phyloP scores from a whole-genome alignment of 352 stramenopile genomes.

The Phytophthora aleatoria region DNA sequence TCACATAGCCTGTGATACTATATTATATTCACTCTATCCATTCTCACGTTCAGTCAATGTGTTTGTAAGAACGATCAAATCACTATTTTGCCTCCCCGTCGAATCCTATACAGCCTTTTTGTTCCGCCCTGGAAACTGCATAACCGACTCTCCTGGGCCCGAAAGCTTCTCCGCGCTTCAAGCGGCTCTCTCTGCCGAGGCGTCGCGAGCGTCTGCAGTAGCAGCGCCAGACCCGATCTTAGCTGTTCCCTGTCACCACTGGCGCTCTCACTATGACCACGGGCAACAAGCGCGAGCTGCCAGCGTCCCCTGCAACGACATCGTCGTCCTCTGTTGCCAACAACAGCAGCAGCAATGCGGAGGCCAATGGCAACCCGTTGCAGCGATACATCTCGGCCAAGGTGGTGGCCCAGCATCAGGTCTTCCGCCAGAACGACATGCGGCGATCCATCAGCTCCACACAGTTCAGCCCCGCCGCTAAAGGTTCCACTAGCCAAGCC shows the following conservation, averaged over 20 bases:
- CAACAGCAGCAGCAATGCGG: constrained; percentile 10
- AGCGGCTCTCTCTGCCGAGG: constrained; percentile 34
- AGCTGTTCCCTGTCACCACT: not conserved
- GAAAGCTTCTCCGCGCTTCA: constrained; percentile 24
- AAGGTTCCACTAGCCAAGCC: constrained; percentile 7
- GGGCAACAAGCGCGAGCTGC: constrained; percentile 33
- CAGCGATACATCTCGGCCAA: constrained; percentile 68
- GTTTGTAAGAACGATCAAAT: not conserved
- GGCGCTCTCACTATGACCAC: constrained; percentile 39
- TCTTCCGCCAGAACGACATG: constrained; percentile 37
- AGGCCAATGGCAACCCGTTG: constrained; percentile 31
- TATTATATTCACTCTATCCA: not conserved
- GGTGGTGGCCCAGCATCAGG: constrained; percentile 64
- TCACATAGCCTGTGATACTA: constrained; percentile 3
- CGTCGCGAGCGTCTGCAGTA: constrained; percentile 10
- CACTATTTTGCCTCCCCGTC: constrained; percentile 2
- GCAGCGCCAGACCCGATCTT: constrained; percentile 15
- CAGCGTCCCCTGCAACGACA: constrained; percentile 8
- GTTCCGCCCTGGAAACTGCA: constrained; percentile 19
- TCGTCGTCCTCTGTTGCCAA: constrained; percentile 2
- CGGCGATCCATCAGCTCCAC: constrained; percentile 51
- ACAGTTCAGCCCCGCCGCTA: constrained; percentile 19
- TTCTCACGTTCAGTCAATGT: not conserved
- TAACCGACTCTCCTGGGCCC: constrained; percentile 22
- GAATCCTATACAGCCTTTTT: constrained; percentile 1